These are phyloP conservation scores for Sanguinoderma infundibulare DNA, from an alignment of 1,284 basidiomycete genomes.

Conservation along the genomic window DNA sequence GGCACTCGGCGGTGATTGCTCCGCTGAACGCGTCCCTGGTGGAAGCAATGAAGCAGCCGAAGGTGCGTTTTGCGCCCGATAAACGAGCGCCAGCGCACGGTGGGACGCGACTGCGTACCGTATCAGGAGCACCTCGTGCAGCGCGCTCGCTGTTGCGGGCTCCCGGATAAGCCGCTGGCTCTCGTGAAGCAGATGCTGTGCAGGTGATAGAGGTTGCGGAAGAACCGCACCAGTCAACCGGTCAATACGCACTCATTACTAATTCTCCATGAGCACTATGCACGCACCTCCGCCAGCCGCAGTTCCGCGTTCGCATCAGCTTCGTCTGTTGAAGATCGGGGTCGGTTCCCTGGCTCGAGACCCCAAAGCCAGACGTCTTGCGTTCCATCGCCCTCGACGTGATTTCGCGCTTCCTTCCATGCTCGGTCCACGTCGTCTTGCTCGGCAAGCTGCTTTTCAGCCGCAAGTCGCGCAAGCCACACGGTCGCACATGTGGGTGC, in stretches of 20 bases:
- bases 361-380: constrained; percentile 59
- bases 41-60: not conserved
- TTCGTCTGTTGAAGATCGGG: not conserved
- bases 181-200: constrained; percentile 50
- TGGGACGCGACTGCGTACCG: constrained; percentile 41
- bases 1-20: not conserved
- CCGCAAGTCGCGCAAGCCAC: constrained; percentile 58
- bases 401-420: constrained; percentile 49
- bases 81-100: constrained; percentile 23
- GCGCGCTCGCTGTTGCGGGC: constrained; percentile 38
- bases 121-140: constrained; percentile 55
- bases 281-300: constrained; percentile 44
- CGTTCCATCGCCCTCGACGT: constrained; percentile 40
- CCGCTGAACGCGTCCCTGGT: not conserved
- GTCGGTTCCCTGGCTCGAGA: constrained; percentile 27
- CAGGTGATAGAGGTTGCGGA: constrained; percentile 6
- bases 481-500: constrained; percentile 42
- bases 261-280: not conserved
- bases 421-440: constrained; percentile 28
- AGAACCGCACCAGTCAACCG: constrained; percentile 24
- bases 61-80: not conserved
- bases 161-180: constrained; percentile 50
- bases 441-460: constrained; percentile 43
- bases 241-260: constrained; percentile 1
- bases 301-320: constrained; percentile 27